Base-by-base conservation (phyloP, 176 grass and related monocot genomes). In the Zoysia japonica region DNA sequence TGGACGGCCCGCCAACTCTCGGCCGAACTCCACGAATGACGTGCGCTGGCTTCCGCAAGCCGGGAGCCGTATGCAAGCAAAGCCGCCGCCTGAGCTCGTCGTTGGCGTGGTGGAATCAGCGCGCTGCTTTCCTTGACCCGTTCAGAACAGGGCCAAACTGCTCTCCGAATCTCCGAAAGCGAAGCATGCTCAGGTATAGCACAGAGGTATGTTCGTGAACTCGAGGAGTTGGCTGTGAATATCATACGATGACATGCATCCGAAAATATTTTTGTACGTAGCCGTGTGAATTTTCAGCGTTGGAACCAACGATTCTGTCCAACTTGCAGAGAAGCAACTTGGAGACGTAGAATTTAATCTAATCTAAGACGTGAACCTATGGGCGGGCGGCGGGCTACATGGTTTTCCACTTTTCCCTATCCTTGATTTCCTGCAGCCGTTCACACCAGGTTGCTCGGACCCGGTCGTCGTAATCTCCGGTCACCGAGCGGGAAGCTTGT, bases 1-100 rank as follows among this genome's bases (percentile, higher is more conserved):
- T 82, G 86, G 83, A 86, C 86, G 6, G 86, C 83, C 36, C 51
- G 76, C 65, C 79, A 76, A 50, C 82, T 88, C 2, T 88, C 76
- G n/a, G 56, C 78, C 56, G 60, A 82, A 54, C 83, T 88, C 14
- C 38, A 11, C 39, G 79, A 81, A 35, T 77, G 72, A 76, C 62
- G 36, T 20, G 2, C 54, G 28, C 17, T 70, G 43, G 69, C 74
- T 48, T 12, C 9, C 16, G 57, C 65, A 9, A 28, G 28, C 28
- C 28, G 28, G 55, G 35, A 17, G 80, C 43, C 62, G 51, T 70
- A 20, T 7, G 52, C 62, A 50, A 47, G 52, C 62, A 50, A 47
- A 53, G 45, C 82, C 69, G 52, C 45, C 62, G 61, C 28, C 28
- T 28, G 28, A 37, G 11, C 52, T 11, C 20, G 17, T 75, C 49